These are phyloP conservation scores for Pseudovirgaria hyperparasitica DNA, from an alignment of 2,329 filamentous ascomycete genomes.

Conservation along the genomic window DNA sequence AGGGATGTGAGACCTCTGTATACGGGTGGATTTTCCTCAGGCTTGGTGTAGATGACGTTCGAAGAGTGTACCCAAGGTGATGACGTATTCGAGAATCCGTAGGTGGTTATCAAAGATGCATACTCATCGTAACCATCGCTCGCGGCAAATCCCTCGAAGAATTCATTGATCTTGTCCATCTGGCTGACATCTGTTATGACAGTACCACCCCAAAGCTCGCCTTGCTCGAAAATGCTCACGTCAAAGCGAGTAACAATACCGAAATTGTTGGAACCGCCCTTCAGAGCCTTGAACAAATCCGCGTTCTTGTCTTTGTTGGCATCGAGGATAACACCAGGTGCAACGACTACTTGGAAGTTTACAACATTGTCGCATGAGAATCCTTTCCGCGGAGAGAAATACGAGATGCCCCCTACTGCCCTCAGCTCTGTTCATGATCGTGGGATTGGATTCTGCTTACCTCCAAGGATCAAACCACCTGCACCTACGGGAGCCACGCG, in stretches of 20 bases:
- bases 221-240: constrained; percentile 8
- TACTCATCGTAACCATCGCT: constrained; percentile 11
- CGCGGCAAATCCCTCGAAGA: constrained; percentile 9
- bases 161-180: constrained; percentile 9
- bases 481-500: constrained; percentile 12
- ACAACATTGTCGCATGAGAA: constrained; percentile 19
- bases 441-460: constrained; percentile 6
- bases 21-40: constrained; percentile 8
- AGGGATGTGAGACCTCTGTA: constrained; percentile 8
- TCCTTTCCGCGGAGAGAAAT: constrained; percentile 18
- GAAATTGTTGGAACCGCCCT: constrained; percentile 25
- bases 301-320: constrained; percentile 14
- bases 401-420: constrained; percentile 22
- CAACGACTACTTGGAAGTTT: constrained; percentile 24
- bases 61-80: constrained; percentile 7
- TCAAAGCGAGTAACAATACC: constrained; percentile 22
- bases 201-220: constrained; percentile 23
- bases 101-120: constrained; percentile 10
- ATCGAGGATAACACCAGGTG: constrained; percentile 18
- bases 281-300: constrained; percentile 19
- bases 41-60: constrained; percentile 10
- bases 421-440: background rate
- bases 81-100: constrained; percentile 10
- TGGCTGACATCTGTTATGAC: constrained; percentile 14
- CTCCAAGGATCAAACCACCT: constrained; percentile 13